Evolutionary conservation across 1,284 basidiomycete species (phyloP), one percentile per base, ranked within the genome.

Genomic region (Golubevia pallescens): DNA sequence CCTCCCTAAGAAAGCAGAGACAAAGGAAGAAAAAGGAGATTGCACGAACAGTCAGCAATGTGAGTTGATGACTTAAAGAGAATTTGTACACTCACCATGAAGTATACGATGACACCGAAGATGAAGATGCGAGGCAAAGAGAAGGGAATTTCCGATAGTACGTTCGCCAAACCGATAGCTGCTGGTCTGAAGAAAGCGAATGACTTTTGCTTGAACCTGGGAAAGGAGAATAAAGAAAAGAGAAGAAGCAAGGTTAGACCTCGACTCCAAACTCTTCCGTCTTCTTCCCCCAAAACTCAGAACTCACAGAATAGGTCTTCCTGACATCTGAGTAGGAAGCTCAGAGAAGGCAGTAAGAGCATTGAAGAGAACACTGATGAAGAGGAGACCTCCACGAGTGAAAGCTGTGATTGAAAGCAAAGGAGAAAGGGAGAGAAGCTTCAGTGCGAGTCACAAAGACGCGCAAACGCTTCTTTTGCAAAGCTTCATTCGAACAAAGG

Each of bases 171-270:
- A 0, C 90, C 89, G 32, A 91, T 87, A 1, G 93, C 92, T 3
- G 91, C 89, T 0, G 93, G 92, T 23, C 93, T 90, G 85, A 93
- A 95, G 86, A 95, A 90, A 67, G 91, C 89, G 83, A 92, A 95
- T 54, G 87, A 88, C n/a, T 90, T 91, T 73, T 89, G 88, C 63
- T 89, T 93, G 85, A 66, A 68, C n/a, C n/a, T n/a, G n/a, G n/a
- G n/a, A n/a, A n/a, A n/a, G n/a, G n/a, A 28, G 28, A 28, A 28
- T 28, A 28, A 28, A 28, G 28, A 28, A 28, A 28, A 28, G 28
- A 28, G 28, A 19, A 2, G 1, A 57, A 20, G 19, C 7, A 52
- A 16, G 24, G 8, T 13, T 48, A 20, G 1, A 10, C 23, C 10
- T 24, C 7, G 34, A 1, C 67, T 67, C 68, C 81, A 86, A 67